Conservation (phyloP, 2,329 filamentous ascomycete species). For the Verticillium tricorpus region DNA sequence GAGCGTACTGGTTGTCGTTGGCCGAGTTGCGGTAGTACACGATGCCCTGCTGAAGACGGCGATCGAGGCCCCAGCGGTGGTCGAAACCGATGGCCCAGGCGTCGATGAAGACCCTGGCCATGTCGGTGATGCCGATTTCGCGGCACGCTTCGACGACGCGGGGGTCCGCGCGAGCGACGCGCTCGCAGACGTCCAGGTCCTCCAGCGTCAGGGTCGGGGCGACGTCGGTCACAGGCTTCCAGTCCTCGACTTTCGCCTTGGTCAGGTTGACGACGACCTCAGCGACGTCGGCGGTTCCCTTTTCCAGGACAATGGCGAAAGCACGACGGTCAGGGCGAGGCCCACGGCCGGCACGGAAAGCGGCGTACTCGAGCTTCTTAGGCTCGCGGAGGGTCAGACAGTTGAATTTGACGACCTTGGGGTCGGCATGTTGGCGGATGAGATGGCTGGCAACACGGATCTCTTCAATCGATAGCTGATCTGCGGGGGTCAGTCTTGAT, state of each 20-base stretch:
- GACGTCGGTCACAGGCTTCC: slow-evolving; percentile 1
- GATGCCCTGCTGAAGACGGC: slow-evolving; percentile 17
- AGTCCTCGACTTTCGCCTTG: slow-evolving; percentile 16
- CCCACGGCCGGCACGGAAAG: slow-evolving; percentile 18
- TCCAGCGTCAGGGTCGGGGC: slow-evolving; percentile 2
- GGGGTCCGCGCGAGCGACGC: not conserved
- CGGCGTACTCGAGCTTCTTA: slow-evolving; percentile 15
- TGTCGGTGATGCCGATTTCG: slow-evolving; percentile 3
- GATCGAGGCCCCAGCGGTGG: slow-evolving; percentile 16
- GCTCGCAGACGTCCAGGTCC: slow-evolving; percentile 7
- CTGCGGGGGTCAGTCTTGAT: slow-evolving; percentile 23
- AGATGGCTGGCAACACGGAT: slow-evolving; percentile 33
- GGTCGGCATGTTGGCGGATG: slow-evolving; percentile 16
- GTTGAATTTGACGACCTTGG: slow-evolving; percentile 20
- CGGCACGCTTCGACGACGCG: slow-evolving; percentile 49
- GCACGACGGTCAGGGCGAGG: slow-evolving; percentile 42
- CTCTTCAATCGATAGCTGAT: slow-evolving; percentile 51
- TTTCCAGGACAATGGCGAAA: slow-evolving; percentile 43
- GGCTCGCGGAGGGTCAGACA: slow-evolving; percentile 18
- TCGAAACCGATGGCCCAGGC: slow-evolving; percentile 29
- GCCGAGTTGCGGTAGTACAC: slow-evolving; percentile 19
- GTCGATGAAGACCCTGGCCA: slow-evolving; percentile 18
- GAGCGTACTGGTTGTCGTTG: slow-evolving; percentile 15
- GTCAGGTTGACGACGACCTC: slow-evolving; percentile 19
- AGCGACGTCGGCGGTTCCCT: slow-evolving; percentile 28